phyloP scores from a whole-genome alignment of 306 rosid genomes.

The Prinsepia uniflora region DNA sequence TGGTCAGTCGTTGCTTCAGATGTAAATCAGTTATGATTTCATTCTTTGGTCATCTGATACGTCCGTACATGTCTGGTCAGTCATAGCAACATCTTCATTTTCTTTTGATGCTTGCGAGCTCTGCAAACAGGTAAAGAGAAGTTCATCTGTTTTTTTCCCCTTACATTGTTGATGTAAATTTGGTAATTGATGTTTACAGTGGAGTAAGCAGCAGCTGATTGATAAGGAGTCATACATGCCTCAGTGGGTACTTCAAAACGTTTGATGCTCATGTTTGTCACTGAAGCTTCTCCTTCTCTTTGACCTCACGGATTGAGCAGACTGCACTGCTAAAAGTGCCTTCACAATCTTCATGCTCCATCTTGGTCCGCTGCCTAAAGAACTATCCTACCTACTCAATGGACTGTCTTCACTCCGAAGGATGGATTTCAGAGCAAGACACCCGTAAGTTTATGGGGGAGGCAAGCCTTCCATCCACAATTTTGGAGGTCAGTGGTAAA shows the following conservation, averaged over 20 bases:
- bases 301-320: not conserved
- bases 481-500: constrained; percentile 2
- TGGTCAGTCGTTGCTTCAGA: not conserved
- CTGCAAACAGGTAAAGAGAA: not conserved
- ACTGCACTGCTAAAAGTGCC: constrained; percentile 1
- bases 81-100: not conserved
- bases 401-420: not conserved
- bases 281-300: not conserved
- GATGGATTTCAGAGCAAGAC: not conserved
- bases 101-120: not conserved
- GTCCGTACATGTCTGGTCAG: not conserved
- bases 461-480: not conserved
- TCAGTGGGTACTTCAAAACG: not conserved
- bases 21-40: not conserved
- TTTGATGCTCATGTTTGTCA: not conserved
- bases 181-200: not conserved
- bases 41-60: not conserved
- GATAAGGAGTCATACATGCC: not conserved
- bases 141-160: not conserved
- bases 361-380: not conserved
- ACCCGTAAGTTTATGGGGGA: not conserved
- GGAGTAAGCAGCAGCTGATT: constrained; percentile 7
- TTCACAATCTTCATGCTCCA: not conserved
- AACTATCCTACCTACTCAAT: not conserved
- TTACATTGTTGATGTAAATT: not conserved